These are phyloP conservation scores for Ascochyta lentis DNA, from an alignment of 2,329 filamentous ascomycete species.

Conservation along the genomic window DNA sequence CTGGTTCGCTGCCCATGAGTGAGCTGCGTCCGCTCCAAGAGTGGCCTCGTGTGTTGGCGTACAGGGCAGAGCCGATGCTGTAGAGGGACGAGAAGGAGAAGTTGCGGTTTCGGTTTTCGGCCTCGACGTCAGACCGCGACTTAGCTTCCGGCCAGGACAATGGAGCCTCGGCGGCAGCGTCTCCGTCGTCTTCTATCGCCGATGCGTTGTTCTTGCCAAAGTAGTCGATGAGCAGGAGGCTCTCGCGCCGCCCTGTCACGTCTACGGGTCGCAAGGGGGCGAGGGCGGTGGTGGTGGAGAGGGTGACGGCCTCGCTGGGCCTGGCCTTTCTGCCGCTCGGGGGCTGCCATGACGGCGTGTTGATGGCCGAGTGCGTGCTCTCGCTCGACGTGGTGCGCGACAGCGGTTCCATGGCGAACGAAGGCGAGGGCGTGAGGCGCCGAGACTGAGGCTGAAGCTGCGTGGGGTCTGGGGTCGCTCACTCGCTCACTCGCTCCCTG, in stretches of 20 bases:
- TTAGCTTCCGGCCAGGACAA: conserved; percentile 57
- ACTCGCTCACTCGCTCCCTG: too few species aligned
- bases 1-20: conserved; percentile 53
- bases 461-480: conserved; percentile 1
- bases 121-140: conserved; percentile 54
- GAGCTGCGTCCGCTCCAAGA: conserved; percentile 58
- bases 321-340: conserved; percentile 60
- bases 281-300: conserved; percentile 43
- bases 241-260: conserved; percentile 49
- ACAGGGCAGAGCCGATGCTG: conserved; percentile 68
- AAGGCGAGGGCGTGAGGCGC: too few species aligned
- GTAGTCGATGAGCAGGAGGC: conserved; percentile 42
- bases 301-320: conserved; percentile 64
- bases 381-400: conserved; percentile 48
- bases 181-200: conserved; percentile 56
- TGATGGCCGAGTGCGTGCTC: conserved; percentile 51
- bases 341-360: conserved; percentile 51
- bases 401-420: conserved; percentile 38
- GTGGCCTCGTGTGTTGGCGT: conserved; percentile 59
- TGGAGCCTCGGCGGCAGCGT: conserved; percentile 37
- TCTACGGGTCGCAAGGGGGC: conserved; percentile 46
- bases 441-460: conserved; percentile 3
- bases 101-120: conserved; percentile 60
- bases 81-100: conserved; percentile 77
- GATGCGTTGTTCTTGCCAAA: conserved; percentile 46